Evolutionary conservation across 1,139 yeast genomes (phyloP).

Genomic region (Candida tetrigidarum): DNA sequence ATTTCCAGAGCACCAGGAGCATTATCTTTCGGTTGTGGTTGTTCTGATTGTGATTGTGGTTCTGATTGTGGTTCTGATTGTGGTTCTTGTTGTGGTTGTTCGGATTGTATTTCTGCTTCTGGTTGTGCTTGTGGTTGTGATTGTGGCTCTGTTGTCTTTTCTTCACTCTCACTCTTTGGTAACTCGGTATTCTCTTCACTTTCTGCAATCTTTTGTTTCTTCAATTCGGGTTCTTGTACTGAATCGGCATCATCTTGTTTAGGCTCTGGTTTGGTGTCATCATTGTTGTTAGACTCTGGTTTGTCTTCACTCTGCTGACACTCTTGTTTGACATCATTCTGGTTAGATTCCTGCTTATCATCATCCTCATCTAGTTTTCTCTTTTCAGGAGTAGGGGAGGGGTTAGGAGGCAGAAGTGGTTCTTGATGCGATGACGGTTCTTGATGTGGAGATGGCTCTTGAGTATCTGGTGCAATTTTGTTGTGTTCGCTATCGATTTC

Average conservation of each 20-base stretch:
- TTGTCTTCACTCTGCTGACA: constrained; percentile 18
- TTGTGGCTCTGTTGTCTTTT: not conserved
- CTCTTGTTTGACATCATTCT: too few species aligned
- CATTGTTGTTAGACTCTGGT: constrained; percentile 8
- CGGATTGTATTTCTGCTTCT: not conserved
- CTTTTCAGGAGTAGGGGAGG: constrained; percentile 49
- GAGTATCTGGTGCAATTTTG: constrained; percentile 2
- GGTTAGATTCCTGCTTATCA: constrained; percentile 16
- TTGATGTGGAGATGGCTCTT: not conserved
- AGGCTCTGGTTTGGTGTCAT: constrained; percentile 18
- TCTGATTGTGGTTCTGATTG: not conserved
- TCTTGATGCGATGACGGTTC: constrained; percentile 17
- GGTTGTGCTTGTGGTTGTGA: constrained; percentile 2
- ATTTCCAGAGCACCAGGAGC: constrained; percentile 5
- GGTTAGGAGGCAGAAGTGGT: constrained; percentile 52
- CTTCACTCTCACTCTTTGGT: too few species aligned
- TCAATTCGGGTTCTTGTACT: constrained; percentile 1
- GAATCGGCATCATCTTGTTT: not conserved
- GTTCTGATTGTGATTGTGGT: not conserved
- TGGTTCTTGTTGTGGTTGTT: not conserved
- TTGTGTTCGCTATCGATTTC: constrained; percentile 7
- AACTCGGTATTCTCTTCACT: too few species aligned
- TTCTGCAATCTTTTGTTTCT: constrained; percentile 9
- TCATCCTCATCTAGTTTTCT: constrained; percentile 29
- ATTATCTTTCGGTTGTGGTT: not conserved